Evolutionary conservation across 371 early-diverging fungal species (phyloP), one percentile per base, ranked within the genome.

Genomic region (Lichtheimia ramosa): DNA sequence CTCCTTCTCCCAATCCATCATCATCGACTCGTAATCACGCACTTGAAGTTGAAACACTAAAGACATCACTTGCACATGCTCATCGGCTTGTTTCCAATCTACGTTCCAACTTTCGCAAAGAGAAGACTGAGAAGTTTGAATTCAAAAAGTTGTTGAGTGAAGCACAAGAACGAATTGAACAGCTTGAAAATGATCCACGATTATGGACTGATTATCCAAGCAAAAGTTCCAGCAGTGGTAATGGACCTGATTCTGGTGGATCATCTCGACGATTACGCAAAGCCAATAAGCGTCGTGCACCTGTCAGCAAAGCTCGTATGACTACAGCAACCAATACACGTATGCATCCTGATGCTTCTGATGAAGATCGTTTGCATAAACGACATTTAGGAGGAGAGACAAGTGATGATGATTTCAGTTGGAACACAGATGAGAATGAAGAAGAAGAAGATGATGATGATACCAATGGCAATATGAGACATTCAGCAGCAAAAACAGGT

Each of bases 111-210:
- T 53, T 83, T 20, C 70, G 80, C 57, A 70, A 69, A 54, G 81
- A 77, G 63, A 81, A 81, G 63, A 74, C 71, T 1, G 87, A 86
- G 54, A 86, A 86, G 58, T 75, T 82, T 16, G 87, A 86, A 54
- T 57, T 85, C 23, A 81, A 77, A 48, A 87, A 87, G 63, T 69
- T 87, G 28, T 65, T 87, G 43, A 79, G 80, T 1, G 84, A 87
- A 39, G 79, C 81, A 5, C 85, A 85, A 54, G 88, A 87, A 56
- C 75, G 70, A 5, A 83, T 87, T 46, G 86, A 85, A 60, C 74
- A 75, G 10, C 56, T 87, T 34, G 83, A 85, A 10, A 70, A 83
- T 54, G 88, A 87, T 41, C 76, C 74, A 14, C 69, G 66, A 15
- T 24, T 76, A 54, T 76, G 79, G 79, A 72, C 68, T 3, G 76